Base-by-base conservation (phyloP, 257 asterid genomes). In the Gentiana macrophylla region DNA sequence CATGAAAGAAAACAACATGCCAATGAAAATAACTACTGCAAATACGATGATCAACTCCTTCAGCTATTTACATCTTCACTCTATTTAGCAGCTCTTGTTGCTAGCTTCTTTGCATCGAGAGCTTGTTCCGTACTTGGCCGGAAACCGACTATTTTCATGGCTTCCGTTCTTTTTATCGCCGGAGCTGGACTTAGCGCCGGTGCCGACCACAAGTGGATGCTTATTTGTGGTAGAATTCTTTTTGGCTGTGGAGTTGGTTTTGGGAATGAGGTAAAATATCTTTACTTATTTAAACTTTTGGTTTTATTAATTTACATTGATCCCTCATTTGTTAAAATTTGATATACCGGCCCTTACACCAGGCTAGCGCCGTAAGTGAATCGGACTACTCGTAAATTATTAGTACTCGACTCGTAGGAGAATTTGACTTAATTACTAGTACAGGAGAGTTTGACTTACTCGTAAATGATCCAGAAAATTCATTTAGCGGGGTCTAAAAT, bases 21-120 rank as follows among this genome's bases (percentile, higher is more conserved):
- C 1, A 55, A 60, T 12, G 71, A 71, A 12, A 53, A 71, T 70
- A 71, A 71, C 57, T 71, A 71, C 61, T 71, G 76, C 62, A 71
- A 66, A 32, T 71, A 57, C 24, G 69, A 71, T 9, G 45, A 62
- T 57, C 59, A 62, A 43, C 12, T 44, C n/a, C 62, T 71, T 51
- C 76, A 71, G 8, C 58, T 71, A 8, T 71, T 71, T 57, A 71
- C 76, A 4, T 71, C 76, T 7, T 71, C 72, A 3, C 44, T 71
- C 33, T 71, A 71, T 58, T 51, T 71, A 6, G 65, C 69, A 11
- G 76, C 76, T 1, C 34, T 66, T 6, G 69, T 71, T 0, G 45
- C 55, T 15, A 45, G 72, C 35, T 51, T 60, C 8, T 10, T 60
- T 12, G 75, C 71, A 2, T 61, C 71, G 1, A 70, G 55, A 44